These are phyloP conservation scores for Cercospora sesami DNA, from an alignment of 2,329 filamentous ascomycete genomes.

Conservation along the genomic window DNA sequence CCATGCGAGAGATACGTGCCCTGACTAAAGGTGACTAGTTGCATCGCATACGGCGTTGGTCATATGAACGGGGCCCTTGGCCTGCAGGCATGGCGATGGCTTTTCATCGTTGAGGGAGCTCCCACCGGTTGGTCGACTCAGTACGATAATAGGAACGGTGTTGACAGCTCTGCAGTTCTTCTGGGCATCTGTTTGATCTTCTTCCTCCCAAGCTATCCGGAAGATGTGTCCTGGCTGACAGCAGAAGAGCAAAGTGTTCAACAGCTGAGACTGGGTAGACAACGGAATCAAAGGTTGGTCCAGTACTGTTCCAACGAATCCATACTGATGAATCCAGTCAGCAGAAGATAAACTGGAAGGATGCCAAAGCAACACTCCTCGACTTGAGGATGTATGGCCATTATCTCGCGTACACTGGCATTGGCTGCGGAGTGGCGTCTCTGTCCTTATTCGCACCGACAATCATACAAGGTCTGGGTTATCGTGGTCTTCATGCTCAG, in stretches of 20 bases:
- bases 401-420: not conserved
- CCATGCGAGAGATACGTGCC: not conserved
- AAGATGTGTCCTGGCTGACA: not conserved
- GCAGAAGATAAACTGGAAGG: not conserved
- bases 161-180: not conserved
- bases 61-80: not conserved
- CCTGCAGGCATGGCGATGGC: not conserved
- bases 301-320: not conserved
- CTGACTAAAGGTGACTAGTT: not conserved
- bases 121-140: not conserved
- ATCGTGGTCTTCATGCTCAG: constrained; percentile 52
- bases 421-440: not conserved
- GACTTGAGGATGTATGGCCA: not conserved
- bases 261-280: not conserved
- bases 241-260: not conserved
- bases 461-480: constrained; percentile 65
- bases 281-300: not conserved
- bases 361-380: not conserved
- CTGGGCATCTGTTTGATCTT: not conserved
- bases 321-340: not conserved
- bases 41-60: not conserved
- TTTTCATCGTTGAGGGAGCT: not conserved
- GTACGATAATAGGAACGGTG: not conserved
- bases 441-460: not conserved
- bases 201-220: not conserved